Evolutionary conservation across 192 early-diverging fungal species (phyloP).

Genomic region (Coemansia sp.): DNA sequence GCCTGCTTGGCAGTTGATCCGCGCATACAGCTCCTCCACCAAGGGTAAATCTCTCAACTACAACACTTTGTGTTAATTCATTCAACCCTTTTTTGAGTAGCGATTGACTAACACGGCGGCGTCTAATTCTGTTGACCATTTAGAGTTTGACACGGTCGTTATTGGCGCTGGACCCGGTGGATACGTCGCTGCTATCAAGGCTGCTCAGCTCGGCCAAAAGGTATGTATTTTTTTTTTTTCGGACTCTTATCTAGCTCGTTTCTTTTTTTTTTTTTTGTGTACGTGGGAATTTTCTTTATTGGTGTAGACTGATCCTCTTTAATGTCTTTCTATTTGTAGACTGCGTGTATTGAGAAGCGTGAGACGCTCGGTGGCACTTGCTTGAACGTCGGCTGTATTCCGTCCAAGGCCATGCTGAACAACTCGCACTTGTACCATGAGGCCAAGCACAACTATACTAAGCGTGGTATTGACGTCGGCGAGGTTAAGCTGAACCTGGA

Average conservation of each 20-base stretch:
- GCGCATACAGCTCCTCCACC: conserved; percentile 52
- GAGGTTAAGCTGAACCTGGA: conserved; percentile 84
- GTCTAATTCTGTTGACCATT: neutral
- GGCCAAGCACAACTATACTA: conserved; percentile 87
- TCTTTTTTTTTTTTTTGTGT: neutral
- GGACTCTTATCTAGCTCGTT: neutral
- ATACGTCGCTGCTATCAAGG: conserved; percentile 99
- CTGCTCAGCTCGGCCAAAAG: conserved; percentile 97
- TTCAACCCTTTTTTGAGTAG: neutral
- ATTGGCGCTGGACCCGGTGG: conserved; percentile 98
- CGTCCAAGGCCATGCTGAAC: conserved; percentile 98
- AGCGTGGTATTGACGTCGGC: conserved; percentile 91
- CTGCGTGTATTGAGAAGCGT: conserved; percentile 95
- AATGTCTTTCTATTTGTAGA: conserved; percentile 58
- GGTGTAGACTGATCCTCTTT: neutral
- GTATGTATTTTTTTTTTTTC: conserved; percentile 47
- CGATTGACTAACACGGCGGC: neutral
- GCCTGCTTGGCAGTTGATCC: conserved; percentile 35
- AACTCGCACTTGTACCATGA: conserved; percentile 98
- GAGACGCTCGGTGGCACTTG: conserved; percentile 97
- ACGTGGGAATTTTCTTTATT: conserved; percentile 4
- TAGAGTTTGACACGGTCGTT: conserved; percentile 81
- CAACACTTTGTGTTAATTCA: neutral
- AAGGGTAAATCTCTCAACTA: conserved; percentile 35
- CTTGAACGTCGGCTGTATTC: conserved; percentile 99